Evolutionary conservation across 2,329 filamentous ascomycete genomes (phyloP), one percentile per base, ranked within the genome.

Genomic region (Trichoderma oligosporum): DNA sequence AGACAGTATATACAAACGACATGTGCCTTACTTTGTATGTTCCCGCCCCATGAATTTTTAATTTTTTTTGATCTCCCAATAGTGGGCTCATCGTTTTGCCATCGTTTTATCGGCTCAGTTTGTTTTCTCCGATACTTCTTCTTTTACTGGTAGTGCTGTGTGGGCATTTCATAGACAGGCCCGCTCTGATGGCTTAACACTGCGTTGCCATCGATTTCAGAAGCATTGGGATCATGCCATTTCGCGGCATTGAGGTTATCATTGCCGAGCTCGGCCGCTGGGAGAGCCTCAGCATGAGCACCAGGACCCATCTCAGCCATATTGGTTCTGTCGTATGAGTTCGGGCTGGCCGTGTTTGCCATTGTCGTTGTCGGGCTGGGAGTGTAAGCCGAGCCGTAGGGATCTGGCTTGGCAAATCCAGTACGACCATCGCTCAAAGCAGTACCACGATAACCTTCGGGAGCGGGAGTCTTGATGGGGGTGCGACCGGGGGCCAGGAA

Each of bases 131-230:
- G 24, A 24, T 18, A 14, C 29, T 12, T 25, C 18, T 33, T 29
- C 16, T 63, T n/a, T 64, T 67, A 76, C 57, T 67, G 67, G 61
- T 74, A 76, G 27, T 57, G 61, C 61, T 75, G 68, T 11, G 70
- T 62, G 3, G 74, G 71, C 74, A 76, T 76, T 67, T 76, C 74
- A 57, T 73, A 76, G 4, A 76, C 72, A 1, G 71, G 70, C 1
- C 69, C 71, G 35, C 62, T 71, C 61, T 66, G 69, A 61, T 64
- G 70, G 62, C 53, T 64, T 62, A 67, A 61, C 4, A 73, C 66
- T 27, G 70, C 64, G 41, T 70, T 65, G 45, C 71, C 66, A 56
- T 75, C 73, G 58, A 75, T 74, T 66, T 76, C 73, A 3, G 71
- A 65, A 3, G 73, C 73, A 41, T 69, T 62, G 12, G 67, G 61